A percentile compares a stretch with the other conserved stretches of the same genome.
Evolutionary conservation across 345 rosid genomes (phyloP).

Genomic region (Melaleuca quinquenervia): DNA sequence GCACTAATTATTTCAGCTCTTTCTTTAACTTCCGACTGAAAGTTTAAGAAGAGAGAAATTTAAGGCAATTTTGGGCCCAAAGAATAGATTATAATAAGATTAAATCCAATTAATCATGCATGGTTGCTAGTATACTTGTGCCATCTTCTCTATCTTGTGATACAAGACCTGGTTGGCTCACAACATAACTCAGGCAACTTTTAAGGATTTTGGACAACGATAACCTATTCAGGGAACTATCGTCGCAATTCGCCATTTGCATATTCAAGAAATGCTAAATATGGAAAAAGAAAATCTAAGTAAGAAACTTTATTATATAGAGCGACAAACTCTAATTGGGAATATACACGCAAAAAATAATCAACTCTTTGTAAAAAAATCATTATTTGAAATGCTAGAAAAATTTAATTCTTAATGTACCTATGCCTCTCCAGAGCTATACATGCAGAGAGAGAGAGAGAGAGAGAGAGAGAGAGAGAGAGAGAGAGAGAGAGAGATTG

Average conservation of each 20-base stretch:
- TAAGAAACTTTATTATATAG: background rate
- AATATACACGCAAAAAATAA: background rate
- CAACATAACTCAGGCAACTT: background rate
- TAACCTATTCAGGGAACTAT: too few relatives aligned
- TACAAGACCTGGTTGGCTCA: background rate
- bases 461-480: background rate
- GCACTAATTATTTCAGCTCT: background rate
- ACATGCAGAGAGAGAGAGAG: background rate
- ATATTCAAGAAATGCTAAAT: background rate
- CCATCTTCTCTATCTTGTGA: background rate
- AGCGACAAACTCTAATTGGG: background rate
- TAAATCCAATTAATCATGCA: background rate
- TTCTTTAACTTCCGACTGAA: background rate
- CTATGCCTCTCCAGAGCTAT: background rate
- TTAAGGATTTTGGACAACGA: background rate
- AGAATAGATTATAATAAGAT: background rate
- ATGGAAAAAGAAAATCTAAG: background rate
- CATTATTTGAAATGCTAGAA: background rate
- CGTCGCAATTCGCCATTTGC: background rate
- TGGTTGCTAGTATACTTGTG: background rate
- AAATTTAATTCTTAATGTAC: background rate
- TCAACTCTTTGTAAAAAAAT: background rate
- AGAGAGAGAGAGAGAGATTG: too few relatives aligned
- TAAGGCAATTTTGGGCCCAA: background rate
- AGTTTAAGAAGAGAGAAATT: background rate